Evolutionary conservation across 2,329 filamentous ascomycete genomes (phyloP), one percentile per base, ranked within the genome.

Genomic region (Fusarium tjaetaba): DNA sequence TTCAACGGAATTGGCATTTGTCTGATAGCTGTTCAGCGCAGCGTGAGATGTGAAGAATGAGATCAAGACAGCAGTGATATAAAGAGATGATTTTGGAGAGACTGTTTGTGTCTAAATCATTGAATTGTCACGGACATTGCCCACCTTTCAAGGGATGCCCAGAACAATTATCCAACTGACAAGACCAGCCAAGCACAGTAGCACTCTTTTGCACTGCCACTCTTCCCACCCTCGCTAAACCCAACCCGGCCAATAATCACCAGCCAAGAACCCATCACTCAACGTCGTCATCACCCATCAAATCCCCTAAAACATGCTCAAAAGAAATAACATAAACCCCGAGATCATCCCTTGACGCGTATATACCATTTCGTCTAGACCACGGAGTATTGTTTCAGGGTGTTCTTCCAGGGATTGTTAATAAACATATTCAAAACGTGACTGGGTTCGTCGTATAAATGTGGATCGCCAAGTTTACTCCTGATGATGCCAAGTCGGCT

Each of bases 381-480:
- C n/a, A 28, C 11, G 1, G 11, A 18, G 14, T n/a, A n/a, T 51
- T 16, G 32, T 28, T n/a, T 36, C 41, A 34, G 11, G 15, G 18
- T 28, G 41, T 14, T 8, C 15, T 15, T n/a, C 11, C 14, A 26
- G 1, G 30, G 18, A 22, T 5, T n/a, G 15, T 9, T 51, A 24
- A 38, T 59, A 10, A 2, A 28, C 6, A 20, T n/a, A 24, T 9
- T 4, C 4, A 30, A 34, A 34, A n/a, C 11, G 14, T 68, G 53
- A 68, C 63, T 68, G 63, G 65, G 65, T 53, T 68, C 11, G 11
- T 68, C 65, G 65, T 68, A 68, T 36, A 68, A 53, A 36, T 61
- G 65, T 68, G 65, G 65, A 61, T 32, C 65, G 65, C 65, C 65
- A 68, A 68, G 63, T 26, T 28, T 52, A 13, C 16, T 68, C 45